Evolutionary conservation across 2,329 filamentous ascomycete species (phyloP), one percentile per base, ranked within the genome.

Genomic region (Metarhizium brunneum): DNA sequence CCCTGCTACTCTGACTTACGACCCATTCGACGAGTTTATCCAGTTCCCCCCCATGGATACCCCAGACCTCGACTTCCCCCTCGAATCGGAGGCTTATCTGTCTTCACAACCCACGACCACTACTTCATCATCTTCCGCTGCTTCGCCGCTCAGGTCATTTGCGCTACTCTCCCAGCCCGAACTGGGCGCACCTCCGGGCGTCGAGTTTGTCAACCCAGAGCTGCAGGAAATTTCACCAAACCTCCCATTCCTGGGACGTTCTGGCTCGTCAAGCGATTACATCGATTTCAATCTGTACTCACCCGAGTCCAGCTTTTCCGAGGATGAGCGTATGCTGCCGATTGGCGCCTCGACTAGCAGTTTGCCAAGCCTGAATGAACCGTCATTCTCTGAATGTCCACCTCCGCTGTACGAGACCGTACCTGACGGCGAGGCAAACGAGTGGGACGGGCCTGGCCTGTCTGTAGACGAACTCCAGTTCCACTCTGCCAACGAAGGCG

Each of bases 281-380:
- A 68, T 73, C 60, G 79, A 82, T 69, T 82, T 82, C 69, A 77
- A 75, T 63, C 73, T 82, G 16, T 82, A 75, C 69, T 82, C 79
- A 52, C 79, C 79, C 2, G 66, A 69, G 25, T 74, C 76, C 18
- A 71, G 68, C 57, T 73, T 73, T 63, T 69, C 76, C 14, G 77
- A 79, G 55, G 79, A 80, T 57, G 79, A 82, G 48, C 70, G 61
- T 13, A 69, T 71, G 65, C 68, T 66, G 56, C 60, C 67, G 14
- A 62, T 68, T 50, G 62, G 64, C 40, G 54, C 63, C 14, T 60
- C 54, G 30, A 43, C 52, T 4, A 36, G 40, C 20, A 54, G 51
- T 14, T 48, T 57, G 32, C 54, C 45, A 25, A 57, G 56, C 40
- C 49, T 58, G 40, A 55, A 43, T 11, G 54, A 59, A 38, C 53